phyloP scores from a whole-genome alignment of 345 rosid genomes.

The Lumnitzera littorea region DNA sequence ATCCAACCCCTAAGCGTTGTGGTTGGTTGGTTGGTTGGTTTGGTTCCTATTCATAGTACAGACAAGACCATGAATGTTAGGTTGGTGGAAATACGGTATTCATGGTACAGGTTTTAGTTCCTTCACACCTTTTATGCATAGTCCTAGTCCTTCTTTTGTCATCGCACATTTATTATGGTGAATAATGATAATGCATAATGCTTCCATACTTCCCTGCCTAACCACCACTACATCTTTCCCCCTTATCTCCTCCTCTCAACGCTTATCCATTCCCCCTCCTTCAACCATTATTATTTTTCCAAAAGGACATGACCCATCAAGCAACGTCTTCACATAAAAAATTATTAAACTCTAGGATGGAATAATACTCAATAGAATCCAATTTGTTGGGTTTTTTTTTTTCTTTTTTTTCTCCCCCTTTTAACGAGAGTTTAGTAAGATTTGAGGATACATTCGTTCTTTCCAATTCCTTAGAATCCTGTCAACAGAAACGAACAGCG shows the following conservation, averaged over 20 bases:
- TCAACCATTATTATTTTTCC: background rate
- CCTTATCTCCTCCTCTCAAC: conserved; percentile 30
- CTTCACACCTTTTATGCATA: conserved; percentile 14
- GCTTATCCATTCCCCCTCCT: conserved; percentile 16
- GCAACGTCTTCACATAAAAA: background rate
- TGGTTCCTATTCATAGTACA: conserved; percentile 7
- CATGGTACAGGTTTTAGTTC: conserved; percentile 17
- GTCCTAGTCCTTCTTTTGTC: background rate
- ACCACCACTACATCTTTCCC: conserved; percentile 17
- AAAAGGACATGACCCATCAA: background rate
- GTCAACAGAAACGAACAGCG: no score
- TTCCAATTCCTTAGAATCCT: no score
- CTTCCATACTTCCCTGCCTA: background rate
- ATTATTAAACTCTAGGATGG: no score
- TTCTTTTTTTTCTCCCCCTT: no score
- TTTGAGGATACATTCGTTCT: no score
- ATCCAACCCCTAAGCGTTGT: no score
- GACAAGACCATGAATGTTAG: conserved; percentile 16
- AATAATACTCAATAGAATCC: no score
- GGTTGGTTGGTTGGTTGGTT: conserved; percentile 5
- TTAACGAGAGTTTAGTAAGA: no score
- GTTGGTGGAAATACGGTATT: conserved; percentile 22
- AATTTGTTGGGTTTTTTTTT: no score
- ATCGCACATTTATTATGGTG: background rate
- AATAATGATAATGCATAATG: background rate